Percentiles rank a stretch among this genome's conserved stretches.
phyloP scores from a whole-genome alignment of 345 rosid genomes.

The Boechera retrofracta region DNA sequence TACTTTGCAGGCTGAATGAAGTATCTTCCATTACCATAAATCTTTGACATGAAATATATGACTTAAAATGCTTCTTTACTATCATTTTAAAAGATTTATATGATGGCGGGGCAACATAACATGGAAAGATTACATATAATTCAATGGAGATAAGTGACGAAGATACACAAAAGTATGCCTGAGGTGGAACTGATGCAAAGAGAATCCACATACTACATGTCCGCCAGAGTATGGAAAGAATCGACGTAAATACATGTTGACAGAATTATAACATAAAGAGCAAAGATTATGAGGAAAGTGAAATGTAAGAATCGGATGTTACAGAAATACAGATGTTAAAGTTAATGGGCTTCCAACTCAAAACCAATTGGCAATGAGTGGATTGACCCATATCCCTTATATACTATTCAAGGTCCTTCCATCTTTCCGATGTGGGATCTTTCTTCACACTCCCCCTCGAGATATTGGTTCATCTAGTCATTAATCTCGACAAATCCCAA shows the following conservation, averaged over 20 bases:
- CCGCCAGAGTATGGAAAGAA: neutral
- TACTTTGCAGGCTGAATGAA: slow-evolving; percentile 11
- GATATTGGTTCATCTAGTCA: too few relatives aligned
- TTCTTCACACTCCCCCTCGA: too few relatives aligned
- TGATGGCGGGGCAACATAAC: neutral
- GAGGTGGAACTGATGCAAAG: neutral
- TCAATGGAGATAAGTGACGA: too few relatives aligned
- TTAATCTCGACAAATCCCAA: too few relatives aligned
- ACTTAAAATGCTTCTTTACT: neutral
- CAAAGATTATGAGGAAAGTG: neutral
- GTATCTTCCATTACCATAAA: neutral
- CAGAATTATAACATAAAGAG: neutral
- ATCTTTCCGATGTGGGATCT: too few relatives aligned
- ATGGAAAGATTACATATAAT: too few relatives aligned
- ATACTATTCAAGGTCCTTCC: too few relatives aligned
- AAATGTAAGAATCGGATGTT: neutral
- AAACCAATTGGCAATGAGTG: too few relatives aligned
- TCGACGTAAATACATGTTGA: neutral
- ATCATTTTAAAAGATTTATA: neutral
- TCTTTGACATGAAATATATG: neutral
- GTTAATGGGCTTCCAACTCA: too few relatives aligned
- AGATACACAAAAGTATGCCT: neutral
- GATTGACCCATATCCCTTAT: too few relatives aligned
- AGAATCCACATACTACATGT: neutral
- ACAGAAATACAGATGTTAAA: neutral